Evolutionary conservation across 108 stramenopile species (phyloP), one percentile per base, ranked within the genome.

Genomic region (Asterionellopsis glacialis): DNA sequence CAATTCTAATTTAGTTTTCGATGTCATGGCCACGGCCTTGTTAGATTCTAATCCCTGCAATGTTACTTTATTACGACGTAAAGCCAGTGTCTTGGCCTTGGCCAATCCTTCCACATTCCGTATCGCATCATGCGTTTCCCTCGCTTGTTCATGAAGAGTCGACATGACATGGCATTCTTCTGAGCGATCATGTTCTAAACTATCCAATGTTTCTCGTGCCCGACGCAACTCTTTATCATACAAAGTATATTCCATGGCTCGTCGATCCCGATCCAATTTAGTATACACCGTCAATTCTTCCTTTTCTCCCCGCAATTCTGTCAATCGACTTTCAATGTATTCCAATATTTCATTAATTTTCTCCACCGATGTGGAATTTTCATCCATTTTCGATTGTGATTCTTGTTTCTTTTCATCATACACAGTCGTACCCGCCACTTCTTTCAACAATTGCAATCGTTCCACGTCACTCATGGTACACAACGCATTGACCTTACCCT

Each of bases 321-420:
- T 69, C 19, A 99, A 78, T 13, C 94, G 82, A 26, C 88, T 74
- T 49, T 96, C 93, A 64, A 97, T 94, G 71, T 91, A 91, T 43
- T 67, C 53, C 21, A 97, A 64, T 15, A 93, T 93, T 49, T 88
- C 83, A 19, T 94, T 69, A 63, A 99, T 97, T 69, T 96, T 96
- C 23, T 84, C 85, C 42, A 95, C 86, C 53, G 73, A 85, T 26
- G 71, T 61, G 25, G 60, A 55, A 57, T 97, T 98, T 67, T 98
- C 98, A 19, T 83, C 74, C 93, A 99, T 97, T 65, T 97, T 93
- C 58, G 81, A 66, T 23, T 88, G 59, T 22, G 88, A 83, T 75
- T 99, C 98, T 27, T 65, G 68, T 67, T 98, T 91, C 63, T 97
- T 96, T 65, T 97, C 95, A 64, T 99, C 98, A 63, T 99, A 99